Percentiles rank a stretch among this genome's conserved stretches.
Evolutionary conservation across 2,329 filamentous ascomycete genomes (phyloP).

Genomic region (Beauveria asiatica): DNA sequence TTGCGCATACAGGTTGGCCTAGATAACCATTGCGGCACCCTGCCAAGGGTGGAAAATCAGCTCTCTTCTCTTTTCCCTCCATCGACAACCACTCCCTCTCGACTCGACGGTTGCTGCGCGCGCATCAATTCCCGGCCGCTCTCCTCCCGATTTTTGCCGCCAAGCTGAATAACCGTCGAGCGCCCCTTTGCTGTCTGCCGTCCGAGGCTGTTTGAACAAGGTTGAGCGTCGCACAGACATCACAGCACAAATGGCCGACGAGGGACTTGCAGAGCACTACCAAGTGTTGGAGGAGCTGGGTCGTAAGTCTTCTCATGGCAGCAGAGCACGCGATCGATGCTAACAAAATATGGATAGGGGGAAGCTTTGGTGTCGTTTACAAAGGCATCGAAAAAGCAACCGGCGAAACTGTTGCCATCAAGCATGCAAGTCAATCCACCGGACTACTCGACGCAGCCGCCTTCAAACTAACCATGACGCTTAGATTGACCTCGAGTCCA

Average conservation of each 20-base stretch:
- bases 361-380: constrained; percentile 67
- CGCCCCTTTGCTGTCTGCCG: not conserved
- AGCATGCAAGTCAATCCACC: constrained; percentile 60
- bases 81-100: not conserved
- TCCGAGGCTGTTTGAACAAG: not conserved
- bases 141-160: constrained; percentile 1
- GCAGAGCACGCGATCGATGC: not conserved
- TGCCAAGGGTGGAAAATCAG: not conserved
- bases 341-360: constrained; percentile 11
- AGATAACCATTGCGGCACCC: constrained; percentile 13
- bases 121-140: constrained; percentile 5
- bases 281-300: constrained; percentile 94
- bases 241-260: constrained; percentile 42
- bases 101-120: constrained; percentile 7
- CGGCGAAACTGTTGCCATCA: constrained; percentile 91
- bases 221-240: not conserved
- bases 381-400: constrained; percentile 89
- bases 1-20: constrained; percentile 11
- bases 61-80: not conserved
- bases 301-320: constrained; percentile 49
- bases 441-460: not conserved
- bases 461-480: not conserved
- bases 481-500: constrained; percentile 98
- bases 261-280: constrained; percentile 74
- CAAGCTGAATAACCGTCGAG: constrained; percentile 9